Evolutionary conservation across 441 rosid species (phyloP).

Genomic region (Manihot esculenta): DNA sequence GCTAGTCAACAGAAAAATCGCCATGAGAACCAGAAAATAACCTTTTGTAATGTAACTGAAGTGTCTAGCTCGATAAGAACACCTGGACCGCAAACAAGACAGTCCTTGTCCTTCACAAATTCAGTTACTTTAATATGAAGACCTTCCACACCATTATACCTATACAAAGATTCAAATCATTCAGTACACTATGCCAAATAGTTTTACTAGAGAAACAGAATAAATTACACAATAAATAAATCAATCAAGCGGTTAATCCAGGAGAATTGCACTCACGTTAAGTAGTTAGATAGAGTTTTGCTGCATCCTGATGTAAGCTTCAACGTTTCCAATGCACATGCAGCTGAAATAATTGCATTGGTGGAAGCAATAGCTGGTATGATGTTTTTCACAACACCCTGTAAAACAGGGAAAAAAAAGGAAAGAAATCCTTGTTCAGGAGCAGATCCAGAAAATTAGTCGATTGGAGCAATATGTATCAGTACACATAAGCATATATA

Average conservation of each 20-base stretch:
- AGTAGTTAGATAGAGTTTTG: constrained; percentile 81
- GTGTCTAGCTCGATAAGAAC: constrained; percentile 74
- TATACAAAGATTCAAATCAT: constrained; percentile 23
- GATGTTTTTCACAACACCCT: constrained; percentile 96
- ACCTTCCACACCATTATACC: constrained; percentile 90
- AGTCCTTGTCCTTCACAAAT: constrained; percentile 71
- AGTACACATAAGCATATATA: too few relatives aligned
- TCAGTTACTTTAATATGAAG: constrained; percentile 84
- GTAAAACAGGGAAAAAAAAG: constrained; percentile 24
- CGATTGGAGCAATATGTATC: too few relatives aligned
- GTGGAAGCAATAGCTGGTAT: constrained; percentile 99
- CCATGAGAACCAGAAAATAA: constrained; percentile 28
- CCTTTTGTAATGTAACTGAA: constrained; percentile 75
- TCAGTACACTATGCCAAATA: neutral
- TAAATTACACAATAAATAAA: neutral
- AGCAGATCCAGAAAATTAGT: too few relatives aligned
- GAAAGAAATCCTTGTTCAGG: too few relatives aligned
- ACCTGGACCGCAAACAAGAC: constrained; percentile 94
- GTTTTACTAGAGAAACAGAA: constrained; percentile 1
- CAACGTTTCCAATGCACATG: constrained; percentile 88
- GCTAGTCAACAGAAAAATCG: neutral
- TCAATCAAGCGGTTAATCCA: neutral
- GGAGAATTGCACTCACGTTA: constrained; percentile 48
- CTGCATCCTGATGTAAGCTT: constrained; percentile 93
- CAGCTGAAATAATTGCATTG: constrained; percentile 88